Evolutionary conservation across 139 green algal species (phyloP).

Genomic region (Volvox reticuliferus): DNA sequence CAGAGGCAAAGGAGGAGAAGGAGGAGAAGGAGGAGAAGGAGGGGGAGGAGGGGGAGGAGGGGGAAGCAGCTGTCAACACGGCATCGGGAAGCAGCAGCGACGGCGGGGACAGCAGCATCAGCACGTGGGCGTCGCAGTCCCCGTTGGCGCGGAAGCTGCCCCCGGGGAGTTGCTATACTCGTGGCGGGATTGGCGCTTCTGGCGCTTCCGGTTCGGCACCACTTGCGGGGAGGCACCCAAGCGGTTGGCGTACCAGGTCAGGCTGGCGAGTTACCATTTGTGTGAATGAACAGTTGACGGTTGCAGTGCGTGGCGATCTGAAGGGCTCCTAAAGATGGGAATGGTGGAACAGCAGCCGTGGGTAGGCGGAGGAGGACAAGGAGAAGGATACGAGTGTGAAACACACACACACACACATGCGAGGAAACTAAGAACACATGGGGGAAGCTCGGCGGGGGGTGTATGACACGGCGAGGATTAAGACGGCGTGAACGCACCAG

Average conservation of each 20-base stretch:
- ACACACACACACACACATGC: too few species aligned
- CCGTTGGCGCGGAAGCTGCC: not conserved
- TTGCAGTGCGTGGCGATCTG: too few species aligned
- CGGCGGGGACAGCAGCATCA: not conserved
- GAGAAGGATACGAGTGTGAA: too few species aligned
- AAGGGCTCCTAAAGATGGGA: too few species aligned
- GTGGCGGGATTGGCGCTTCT: conserved; percentile 17
- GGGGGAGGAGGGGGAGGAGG: not conserved
- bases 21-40: not conserved
- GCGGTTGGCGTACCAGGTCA: conserved; percentile 13
- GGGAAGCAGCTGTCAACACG: not conserved
- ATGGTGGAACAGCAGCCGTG: too few species aligned
- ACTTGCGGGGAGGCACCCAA: not conserved
- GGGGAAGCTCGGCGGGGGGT: too few species aligned
- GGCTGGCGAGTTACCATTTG: too few species aligned
- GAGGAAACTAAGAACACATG: too few species aligned
- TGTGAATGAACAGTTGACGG: too few species aligned
- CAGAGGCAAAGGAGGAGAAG: not conserved
- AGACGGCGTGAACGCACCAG: too few species aligned
- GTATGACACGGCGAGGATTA: too few species aligned
- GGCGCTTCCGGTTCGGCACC: not conserved
- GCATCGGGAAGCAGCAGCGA: not conserved
- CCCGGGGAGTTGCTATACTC: not conserved
- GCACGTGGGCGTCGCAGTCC: not conserved
- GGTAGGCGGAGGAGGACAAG: too few species aligned